These are phyloP conservation scores for Xylaria polymorpha DNA, from an alignment of 2,329 filamentous ascomycete genomes.

Conservation along the genomic window DNA sequence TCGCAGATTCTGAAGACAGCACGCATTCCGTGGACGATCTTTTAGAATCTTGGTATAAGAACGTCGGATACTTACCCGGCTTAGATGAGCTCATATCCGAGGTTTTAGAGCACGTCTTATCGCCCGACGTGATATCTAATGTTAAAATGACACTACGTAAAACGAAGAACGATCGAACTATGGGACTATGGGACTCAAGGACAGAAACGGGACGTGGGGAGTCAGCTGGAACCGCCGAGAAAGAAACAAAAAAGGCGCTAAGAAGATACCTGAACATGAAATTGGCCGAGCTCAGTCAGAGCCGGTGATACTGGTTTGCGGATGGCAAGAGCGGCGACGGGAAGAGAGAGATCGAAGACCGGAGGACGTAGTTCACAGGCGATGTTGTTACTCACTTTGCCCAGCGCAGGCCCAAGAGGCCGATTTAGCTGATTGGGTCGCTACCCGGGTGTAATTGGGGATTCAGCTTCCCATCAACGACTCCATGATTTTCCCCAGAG, in stretches of 20 bases:
- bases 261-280: neutral
- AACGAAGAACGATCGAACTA: slow-evolving; percentile 3
- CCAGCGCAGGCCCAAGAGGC: no score
- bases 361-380: no score
- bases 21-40: slow-evolving; percentile 7
- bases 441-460: no score
- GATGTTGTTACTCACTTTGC: no score
- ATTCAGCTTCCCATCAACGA: no score
- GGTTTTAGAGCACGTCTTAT: slow-evolving; percentile 24
- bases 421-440: no score
- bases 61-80: slow-evolving; percentile 12
- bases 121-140: slow-evolving; percentile 6
- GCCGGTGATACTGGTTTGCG: neutral
- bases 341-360: no score
- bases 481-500: no score
- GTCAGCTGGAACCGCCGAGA: neutral
- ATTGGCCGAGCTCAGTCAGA: neutral
- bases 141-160: slow-evolving; percentile 4
- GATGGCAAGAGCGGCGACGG: no score
- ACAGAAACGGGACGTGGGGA: slow-evolving; percentile 13
- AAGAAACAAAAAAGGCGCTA: neutral
- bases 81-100: slow-evolving; percentile 4
- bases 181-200: slow-evolving; percentile 11
- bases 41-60: slow-evolving; percentile 14
- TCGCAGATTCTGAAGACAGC: slow-evolving; percentile 10